Evolutionary conservation across 139 green algal species (phyloP).

Genomic region (Closterium sp.): DNA sequence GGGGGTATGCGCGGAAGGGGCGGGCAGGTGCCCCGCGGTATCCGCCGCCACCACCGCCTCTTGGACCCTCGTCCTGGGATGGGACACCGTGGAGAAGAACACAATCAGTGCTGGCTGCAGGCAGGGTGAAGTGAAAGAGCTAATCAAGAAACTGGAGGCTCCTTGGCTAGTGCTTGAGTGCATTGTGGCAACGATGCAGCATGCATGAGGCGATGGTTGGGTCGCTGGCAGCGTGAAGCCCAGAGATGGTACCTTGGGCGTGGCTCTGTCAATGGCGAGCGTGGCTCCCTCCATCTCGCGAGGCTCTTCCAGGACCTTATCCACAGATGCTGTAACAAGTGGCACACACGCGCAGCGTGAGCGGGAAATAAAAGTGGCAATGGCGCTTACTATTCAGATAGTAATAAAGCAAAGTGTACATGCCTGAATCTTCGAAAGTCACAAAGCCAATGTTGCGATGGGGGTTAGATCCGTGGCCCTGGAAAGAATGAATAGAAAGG

Average conservation of each 20-base stretch:
- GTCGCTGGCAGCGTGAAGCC: not conserved
- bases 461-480: not conserved
- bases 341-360: not conserved
- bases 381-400: no score
- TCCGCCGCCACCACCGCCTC: no score
- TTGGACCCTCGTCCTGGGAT: not conserved
- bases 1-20: not conserved
- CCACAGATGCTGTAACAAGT: slow-evolving; percentile 26
- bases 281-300: slow-evolving; percentile 19
- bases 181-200: not conserved
- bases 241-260: slow-evolving; percentile 26
- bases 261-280: slow-evolving; percentile 33
- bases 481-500: no score
- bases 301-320: slow-evolving; percentile 36
- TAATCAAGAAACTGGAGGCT: no score
- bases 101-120: no score
- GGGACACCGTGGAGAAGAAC: not conserved
- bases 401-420: no score
- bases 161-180: not conserved
- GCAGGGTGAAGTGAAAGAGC: no score
- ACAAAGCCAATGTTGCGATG: slow-evolving; percentile 44
- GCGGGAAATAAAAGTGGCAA: not conserved
- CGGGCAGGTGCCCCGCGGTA: not conserved
- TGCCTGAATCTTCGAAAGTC: slow-evolving; percentile 35
- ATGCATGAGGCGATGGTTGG: not conserved